Evolutionary conservation across 345 rosid genomes (phyloP).

Genomic region (Hibiscus syriacus): DNA sequence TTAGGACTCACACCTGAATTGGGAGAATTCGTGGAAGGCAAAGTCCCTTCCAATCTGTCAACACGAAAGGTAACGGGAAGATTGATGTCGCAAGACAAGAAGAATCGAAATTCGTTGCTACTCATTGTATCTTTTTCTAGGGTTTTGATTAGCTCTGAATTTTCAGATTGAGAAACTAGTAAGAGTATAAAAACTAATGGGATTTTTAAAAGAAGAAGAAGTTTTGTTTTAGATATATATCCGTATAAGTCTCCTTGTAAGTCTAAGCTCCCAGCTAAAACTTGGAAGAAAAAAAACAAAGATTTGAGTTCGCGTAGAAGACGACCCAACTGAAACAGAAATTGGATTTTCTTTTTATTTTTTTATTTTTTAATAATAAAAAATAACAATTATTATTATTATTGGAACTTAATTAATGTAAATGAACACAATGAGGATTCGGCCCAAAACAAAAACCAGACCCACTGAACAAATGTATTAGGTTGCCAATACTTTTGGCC

Average conservation of each 20-base stretch:
- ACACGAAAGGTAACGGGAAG: conserved; percentile 86
- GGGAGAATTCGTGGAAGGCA: conserved; percentile 43
- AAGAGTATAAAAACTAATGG: background rate
- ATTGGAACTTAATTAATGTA: background rate
- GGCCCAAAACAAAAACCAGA: background rate
- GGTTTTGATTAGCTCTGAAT: conserved; percentile 6
- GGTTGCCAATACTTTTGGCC: background rate
- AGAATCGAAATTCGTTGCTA: conserved; percentile 90
- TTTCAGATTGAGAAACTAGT: background rate
- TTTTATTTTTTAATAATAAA: background rate
- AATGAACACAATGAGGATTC: background rate
- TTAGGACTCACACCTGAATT: conserved; percentile 35
- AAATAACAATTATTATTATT: background rate
- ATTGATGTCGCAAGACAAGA: conserved; percentile 92
- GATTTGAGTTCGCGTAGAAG: background rate
- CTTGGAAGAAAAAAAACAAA: background rate
- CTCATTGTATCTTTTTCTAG: conserved; percentile 33
- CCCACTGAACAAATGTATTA: background rate
- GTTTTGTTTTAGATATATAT: too few relatives aligned
- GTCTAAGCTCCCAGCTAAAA: background rate
- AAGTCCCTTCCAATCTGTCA: conserved; percentile 70
- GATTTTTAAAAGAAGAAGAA: background rate
- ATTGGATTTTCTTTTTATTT: background rate
- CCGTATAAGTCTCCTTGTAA: background rate
- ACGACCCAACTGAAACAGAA: background rate